These are phyloP conservation scores for Sesbania bispinosa DNA, from an alignment of 306 rosid genomes.

Conservation along the genomic window DNA sequence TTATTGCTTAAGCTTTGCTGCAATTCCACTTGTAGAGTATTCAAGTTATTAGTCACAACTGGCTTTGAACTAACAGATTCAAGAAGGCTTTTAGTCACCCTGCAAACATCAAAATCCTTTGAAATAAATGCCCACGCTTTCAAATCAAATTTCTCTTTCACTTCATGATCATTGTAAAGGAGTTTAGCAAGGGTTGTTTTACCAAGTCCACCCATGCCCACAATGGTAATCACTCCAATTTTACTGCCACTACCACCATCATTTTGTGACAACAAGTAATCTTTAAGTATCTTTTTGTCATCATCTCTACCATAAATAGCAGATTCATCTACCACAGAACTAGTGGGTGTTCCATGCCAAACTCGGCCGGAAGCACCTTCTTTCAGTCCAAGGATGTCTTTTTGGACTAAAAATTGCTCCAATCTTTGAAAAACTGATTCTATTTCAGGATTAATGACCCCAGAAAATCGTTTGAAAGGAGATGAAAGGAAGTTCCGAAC, in stretches of 20 bases:
- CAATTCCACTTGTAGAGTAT: conserved; percentile 19
- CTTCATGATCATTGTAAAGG: conserved; percentile 19
- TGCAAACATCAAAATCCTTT: conserved; percentile 34
- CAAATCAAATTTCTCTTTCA: neutral
- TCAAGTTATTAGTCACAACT: conserved; percentile 18
- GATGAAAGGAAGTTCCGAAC: conserved; percentile 29
- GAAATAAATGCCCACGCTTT: conserved; percentile 32
- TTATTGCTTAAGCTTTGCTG: conserved; percentile 19
- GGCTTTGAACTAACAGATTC: conserved; percentile 11
- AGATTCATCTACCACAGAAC: conserved; percentile 40
- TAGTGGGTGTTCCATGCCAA: neutral
- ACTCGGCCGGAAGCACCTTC: conserved; percentile 7
- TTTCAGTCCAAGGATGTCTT: conserved; percentile 35
- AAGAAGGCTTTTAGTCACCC: conserved; percentile 19
- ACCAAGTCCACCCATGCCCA: conserved; percentile 20
- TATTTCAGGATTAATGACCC: conserved; percentile 27
- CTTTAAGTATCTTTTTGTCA: conserved; percentile 26
- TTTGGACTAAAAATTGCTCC: conserved; percentile 31
- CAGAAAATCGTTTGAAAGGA: conserved; percentile 20
- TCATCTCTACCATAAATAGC: conserved; percentile 22
- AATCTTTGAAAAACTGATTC: conserved; percentile 18
- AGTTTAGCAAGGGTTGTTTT: conserved; percentile 40
- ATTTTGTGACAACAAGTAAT: neutral
- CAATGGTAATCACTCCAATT: neutral
- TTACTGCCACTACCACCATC: neutral